These are phyloP conservation scores for Spiraea crenata DNA, from an alignment of 331 rosid species.

Conservation along the genomic window DNA sequence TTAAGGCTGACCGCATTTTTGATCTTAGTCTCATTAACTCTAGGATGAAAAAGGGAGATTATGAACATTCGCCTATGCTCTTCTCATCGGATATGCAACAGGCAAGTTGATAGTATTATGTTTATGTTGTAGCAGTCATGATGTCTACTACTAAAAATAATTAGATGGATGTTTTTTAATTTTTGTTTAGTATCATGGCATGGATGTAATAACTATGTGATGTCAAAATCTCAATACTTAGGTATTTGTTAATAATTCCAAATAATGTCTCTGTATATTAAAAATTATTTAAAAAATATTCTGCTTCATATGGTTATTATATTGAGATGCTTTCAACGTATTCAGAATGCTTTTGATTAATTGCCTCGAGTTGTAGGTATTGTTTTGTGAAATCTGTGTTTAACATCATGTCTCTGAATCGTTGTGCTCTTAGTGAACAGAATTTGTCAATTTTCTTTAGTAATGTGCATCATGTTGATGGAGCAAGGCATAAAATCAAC, in stretches of 20 bases:
- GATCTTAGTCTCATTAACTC: constrained; percentile 67
- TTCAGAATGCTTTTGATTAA: constrained; percentile 1
- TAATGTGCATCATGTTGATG: constrained; percentile 1
- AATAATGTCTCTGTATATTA: not conserved
- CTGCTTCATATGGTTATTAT: not conserved
- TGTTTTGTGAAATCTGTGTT: not conserved
- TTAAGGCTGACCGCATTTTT: constrained; percentile 61
- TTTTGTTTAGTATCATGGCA: constrained; percentile 9
- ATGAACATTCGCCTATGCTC: constrained; percentile 69
- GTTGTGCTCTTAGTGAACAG: not conserved
- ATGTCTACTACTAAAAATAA: not conserved
- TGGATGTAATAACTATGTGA: constrained; percentile 2
- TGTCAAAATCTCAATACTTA: not conserved
- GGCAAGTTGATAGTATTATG: constrained; percentile 41
- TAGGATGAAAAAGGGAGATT: constrained; percentile 69
- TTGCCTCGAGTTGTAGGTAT: not conserved
- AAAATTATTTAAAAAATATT: not conserved
- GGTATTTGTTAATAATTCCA: constrained; percentile 10
- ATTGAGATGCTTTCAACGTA: not conserved
- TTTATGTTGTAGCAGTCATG: not conserved
- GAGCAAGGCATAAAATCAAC: not conserved
- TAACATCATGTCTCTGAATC: not conserved
- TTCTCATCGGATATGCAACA: constrained; percentile 80
- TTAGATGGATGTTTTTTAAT: constrained; percentile 14
- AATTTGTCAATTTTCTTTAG: not conserved